Conservation (phyloP, 2,329 filamentous ascomycete genomes). For the Diaporthe ilicicola region DNA sequence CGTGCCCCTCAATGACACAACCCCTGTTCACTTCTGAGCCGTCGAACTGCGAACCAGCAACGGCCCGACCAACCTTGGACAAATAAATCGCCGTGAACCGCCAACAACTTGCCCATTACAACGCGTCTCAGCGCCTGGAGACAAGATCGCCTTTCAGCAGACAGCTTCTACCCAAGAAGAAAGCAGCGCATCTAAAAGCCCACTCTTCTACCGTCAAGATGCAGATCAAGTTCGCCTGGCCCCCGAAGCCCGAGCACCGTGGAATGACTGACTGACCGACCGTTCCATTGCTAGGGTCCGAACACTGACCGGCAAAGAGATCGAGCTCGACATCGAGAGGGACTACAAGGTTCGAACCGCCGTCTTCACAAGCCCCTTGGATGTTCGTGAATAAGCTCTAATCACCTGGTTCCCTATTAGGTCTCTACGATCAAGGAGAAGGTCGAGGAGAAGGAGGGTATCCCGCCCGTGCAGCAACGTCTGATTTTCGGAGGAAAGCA, state of each 20-base stretch:
- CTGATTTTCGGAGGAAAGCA: conserved; percentile 98
- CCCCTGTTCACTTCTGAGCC: conserved; percentile 1
- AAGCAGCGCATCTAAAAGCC: background rate
- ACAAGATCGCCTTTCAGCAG: background rate
- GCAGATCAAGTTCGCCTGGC: conserved; percentile 60
- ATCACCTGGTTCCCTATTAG: conserved; percentile 53
- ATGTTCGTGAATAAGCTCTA: background rate
- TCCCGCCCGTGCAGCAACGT: conserved; percentile 94
- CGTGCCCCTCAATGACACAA: conserved; percentile 21
- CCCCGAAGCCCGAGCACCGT: background rate
- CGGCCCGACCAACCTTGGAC: background rate
- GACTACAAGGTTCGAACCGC: conserved; percentile 79
- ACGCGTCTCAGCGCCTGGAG: background rate
- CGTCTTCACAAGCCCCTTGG: too few species aligned
- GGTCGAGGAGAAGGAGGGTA: conserved; percentile 98
- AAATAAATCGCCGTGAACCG: background rate
- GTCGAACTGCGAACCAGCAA: background rate
- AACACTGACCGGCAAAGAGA: conserved; percentile 98
- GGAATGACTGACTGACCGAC: conserved; percentile 3
- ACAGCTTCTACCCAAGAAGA: background rate
- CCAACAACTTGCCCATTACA: background rate
- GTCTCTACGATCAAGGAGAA: conserved; percentile 98
- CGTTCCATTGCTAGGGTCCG: conserved; percentile 73
- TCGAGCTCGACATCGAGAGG: conserved; percentile 95
- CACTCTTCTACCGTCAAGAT: conserved; percentile 42